Percentiles rank a stretch among this genome's conserved stretches.
Evolutionary conservation across 441 rosid species (phyloP).

Genomic region (Populus hybrid): DNA sequence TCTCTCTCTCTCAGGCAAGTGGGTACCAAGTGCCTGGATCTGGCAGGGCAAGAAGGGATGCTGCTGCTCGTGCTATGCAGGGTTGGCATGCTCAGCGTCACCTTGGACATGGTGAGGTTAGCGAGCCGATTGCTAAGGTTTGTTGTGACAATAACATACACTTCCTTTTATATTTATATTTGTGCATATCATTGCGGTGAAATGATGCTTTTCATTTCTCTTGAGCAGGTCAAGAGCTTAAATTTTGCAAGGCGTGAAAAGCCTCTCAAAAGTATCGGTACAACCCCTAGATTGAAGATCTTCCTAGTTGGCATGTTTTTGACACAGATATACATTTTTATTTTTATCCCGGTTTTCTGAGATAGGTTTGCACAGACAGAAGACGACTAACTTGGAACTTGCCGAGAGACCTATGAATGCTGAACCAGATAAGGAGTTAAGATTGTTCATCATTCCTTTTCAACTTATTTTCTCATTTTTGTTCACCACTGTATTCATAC

Average conservation of each 20-base stretch:
- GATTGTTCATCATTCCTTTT: conserved; percentile 28
- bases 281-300: conserved; percentile 5
- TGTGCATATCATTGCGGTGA: conserved; percentile 1
- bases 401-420: conserved; percentile 31
- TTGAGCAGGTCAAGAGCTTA: conserved; percentile 48
- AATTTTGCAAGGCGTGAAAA: conserved; percentile 57
- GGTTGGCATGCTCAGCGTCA: conserved; percentile 85
- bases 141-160: conserved; percentile 19
- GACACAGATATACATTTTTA: conserved; percentile 7
- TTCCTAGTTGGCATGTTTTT: conserved; percentile 16
- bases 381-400: conserved; percentile 14
- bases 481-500: not conserved
- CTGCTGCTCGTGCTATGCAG: conserved; percentile 94
- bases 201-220: conserved; percentile 16
- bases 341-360: conserved; percentile 19
- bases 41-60: conserved; percentile 73
- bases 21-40: conserved; percentile 57
- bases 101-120: conserved; percentile 65
- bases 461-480: conserved; percentile 8
- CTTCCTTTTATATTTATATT: not conserved
- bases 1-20: conserved; percentile 32
- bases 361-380: conserved; percentile 58
- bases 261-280: conserved; percentile 77
- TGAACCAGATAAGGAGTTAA: conserved; percentile 64
- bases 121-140: conserved; percentile 48